Evolutionary conservation across 805 yeast genomes (phyloP).

Genomic region (Wickerhamiella shivajii): DNA sequence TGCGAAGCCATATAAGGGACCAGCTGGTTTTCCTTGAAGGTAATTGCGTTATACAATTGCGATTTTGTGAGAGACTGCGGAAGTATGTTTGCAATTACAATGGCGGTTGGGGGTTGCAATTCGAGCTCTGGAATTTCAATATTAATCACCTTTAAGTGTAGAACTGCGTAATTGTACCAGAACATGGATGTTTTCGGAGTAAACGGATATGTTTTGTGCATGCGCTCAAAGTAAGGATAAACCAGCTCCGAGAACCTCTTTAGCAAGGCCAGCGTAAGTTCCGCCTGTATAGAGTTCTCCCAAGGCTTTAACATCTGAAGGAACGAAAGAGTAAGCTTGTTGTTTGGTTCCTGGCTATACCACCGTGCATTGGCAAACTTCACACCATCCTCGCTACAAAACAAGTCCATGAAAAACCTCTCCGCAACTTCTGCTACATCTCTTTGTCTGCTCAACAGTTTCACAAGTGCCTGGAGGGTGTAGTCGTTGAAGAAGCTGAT

Average conservation of each 20-base stretch:
- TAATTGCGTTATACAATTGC: constrained; percentile 44
- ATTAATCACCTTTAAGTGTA: constrained; percentile 45
- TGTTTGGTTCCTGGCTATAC: constrained; percentile 32
- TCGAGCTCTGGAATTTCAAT: constrained; percentile 35
- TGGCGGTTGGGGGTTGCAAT: constrained; percentile 23
- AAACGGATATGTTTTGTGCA: constrained; percentile 29
- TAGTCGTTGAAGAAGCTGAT: constrained; percentile 67
- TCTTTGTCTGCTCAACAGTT: constrained; percentile 32
- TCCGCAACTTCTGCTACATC: constrained; percentile 26
- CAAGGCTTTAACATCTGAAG: constrained; percentile 62
- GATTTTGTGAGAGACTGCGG: constrained; percentile 51
- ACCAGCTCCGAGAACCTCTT: constrained; percentile 49
- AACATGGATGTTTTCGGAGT: constrained; percentile 70
- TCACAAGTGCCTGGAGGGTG: constrained; percentile 43
- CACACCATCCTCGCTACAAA: constrained; percentile 31
- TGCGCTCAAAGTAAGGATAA: constrained; percentile 38
- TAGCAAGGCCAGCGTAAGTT: constrained; percentile 38
- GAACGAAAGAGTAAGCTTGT: constrained; percentile 50
- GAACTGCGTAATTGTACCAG: constrained; percentile 63
- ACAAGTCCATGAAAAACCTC: constrained; percentile 34
- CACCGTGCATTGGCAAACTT: constrained; percentile 23
- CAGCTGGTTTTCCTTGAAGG: constrained; percentile 31
- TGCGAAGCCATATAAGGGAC: constrained; percentile 53
- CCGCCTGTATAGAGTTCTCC: constrained; percentile 54
- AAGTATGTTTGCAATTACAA: constrained; percentile 40